Evolutionary conservation across 305 asterid genomes (phyloP).

Genomic region (Solanum chacoense): DNA sequence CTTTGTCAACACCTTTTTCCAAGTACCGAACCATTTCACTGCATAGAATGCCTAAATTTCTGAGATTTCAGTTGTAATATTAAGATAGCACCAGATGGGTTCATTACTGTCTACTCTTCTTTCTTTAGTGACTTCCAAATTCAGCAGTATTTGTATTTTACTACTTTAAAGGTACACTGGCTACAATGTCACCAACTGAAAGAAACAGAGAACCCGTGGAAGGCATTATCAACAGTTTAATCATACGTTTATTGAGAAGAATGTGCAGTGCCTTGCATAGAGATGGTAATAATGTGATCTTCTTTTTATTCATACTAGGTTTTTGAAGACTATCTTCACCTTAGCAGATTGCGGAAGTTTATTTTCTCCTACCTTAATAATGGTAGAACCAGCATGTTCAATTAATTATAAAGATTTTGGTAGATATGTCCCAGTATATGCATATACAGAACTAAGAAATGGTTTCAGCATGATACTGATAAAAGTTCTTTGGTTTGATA

Average conservation of each 20-base stretch:
- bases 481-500: background rate
- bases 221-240: conserved; percentile 62
- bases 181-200: conserved; percentile 30
- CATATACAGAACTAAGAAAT: background rate
- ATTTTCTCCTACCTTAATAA: background rate
- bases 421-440: background rate
- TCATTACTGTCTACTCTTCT: background rate
- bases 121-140: background rate
- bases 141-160: background rate
- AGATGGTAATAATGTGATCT: conserved; percentile 42
- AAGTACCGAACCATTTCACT: background rate
- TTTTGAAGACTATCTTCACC: background rate
- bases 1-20: background rate
- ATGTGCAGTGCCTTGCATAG: conserved; percentile 47
- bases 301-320: conserved; percentile 1
- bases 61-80: background rate
- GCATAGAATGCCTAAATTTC: background rate
- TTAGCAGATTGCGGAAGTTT: background rate
- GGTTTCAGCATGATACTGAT: background rate
- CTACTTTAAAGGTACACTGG: conserved; percentile 51
- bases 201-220: conserved; percentile 38
- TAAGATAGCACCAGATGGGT: background rate
- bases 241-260: conserved; percentile 53
- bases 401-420: background rate
- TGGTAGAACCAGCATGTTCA: background rate